Conservation (phyloP, 208 protist species). For the Leishmania braziliensis region DNA sequence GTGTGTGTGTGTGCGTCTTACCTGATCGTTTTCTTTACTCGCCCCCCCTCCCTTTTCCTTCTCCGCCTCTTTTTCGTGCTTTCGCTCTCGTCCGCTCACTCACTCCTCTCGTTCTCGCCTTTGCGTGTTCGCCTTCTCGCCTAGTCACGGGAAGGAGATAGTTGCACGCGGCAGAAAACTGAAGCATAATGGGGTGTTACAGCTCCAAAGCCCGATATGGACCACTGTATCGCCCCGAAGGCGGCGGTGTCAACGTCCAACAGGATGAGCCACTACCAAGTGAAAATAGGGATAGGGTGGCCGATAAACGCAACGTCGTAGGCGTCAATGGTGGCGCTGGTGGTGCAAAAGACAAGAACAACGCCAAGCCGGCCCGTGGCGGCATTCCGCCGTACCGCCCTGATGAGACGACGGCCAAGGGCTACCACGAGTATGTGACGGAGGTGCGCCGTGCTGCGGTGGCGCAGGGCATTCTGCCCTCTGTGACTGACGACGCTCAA, state of each 20-base stretch:
- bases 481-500: conserved; percentile 8
- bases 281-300: not conserved
- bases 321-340: not conserved
- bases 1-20: not conserved
- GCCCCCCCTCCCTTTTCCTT: not conserved
- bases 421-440: conserved; percentile 32
- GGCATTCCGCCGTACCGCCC: conserved; percentile 34
- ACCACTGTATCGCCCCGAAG: conserved; percentile 3
- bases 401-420: conserved; percentile 26
- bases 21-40: not conserved
- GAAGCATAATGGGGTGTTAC: conserved; percentile 29
- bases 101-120: not conserved
- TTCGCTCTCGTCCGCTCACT: not conserved
- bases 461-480: conserved; percentile 30
- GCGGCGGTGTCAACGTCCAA: not conserved
- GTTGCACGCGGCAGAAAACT: not conserved
- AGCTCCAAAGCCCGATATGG: conserved; percentile 25
- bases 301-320: not conserved
- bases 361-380: conserved; percentile 5
- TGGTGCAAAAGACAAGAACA: not conserved
- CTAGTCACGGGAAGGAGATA: not conserved
- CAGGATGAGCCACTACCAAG: not conserved
- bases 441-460: conserved; percentile 30
- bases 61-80: not conserved
- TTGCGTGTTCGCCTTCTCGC: not conserved